A percentile compares a stretch with the other conserved stretches of the same genome.
These are phyloP conservation scores for Hypoxylon sp. DNA, from an alignment of 2,329 filamentous ascomycete genomes.

Conservation along the genomic window DNA sequence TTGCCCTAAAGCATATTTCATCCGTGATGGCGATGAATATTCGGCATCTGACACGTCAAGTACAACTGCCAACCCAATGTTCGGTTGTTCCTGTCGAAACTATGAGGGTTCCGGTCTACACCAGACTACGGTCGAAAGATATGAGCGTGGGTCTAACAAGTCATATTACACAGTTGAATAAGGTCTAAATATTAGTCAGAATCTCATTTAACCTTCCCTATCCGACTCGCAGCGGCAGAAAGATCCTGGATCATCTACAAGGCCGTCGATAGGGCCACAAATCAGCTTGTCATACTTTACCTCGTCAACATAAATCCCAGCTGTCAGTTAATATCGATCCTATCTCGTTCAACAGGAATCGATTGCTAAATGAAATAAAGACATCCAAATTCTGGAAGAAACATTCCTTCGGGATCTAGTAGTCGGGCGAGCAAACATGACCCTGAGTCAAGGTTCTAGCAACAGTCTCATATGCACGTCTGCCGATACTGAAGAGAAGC, in stretches of 20 bases:
- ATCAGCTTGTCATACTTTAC: conserved; percentile 27
- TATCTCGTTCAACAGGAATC: too few relatives aligned
- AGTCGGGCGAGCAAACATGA: conserved; percentile 10
- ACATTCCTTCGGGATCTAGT: conserved; percentile 22
- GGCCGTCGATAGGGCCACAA: conserved; percentile 15
- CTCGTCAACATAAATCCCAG: conserved; percentile 18
- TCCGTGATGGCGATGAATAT: conserved; percentile 12
- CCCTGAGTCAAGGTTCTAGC: conserved; percentile 15
- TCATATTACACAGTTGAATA: neutral
- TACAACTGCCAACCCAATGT: neutral
- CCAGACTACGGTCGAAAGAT: conserved; percentile 19
- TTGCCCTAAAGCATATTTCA: conserved; percentile 15
- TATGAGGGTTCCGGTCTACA: neutral
- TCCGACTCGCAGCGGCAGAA: conserved; percentile 21
- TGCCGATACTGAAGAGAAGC: conserved; percentile 21
- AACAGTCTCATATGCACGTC: conserved; percentile 28
- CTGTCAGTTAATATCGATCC: conserved; percentile 3
- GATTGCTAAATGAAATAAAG: neutral
- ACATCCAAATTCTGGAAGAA: conserved; percentile 25
- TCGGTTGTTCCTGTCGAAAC: conserved; percentile 13
- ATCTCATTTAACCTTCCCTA: conserved; percentile 26
- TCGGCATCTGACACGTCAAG: neutral
- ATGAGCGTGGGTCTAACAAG: conserved; percentile 11
- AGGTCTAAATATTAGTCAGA: conserved; percentile 17
- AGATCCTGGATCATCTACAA: conserved; percentile 24